Conservation (phyloP, 2,329 filamentous ascomycete genomes). For the Neonectria hederae region DNA sequence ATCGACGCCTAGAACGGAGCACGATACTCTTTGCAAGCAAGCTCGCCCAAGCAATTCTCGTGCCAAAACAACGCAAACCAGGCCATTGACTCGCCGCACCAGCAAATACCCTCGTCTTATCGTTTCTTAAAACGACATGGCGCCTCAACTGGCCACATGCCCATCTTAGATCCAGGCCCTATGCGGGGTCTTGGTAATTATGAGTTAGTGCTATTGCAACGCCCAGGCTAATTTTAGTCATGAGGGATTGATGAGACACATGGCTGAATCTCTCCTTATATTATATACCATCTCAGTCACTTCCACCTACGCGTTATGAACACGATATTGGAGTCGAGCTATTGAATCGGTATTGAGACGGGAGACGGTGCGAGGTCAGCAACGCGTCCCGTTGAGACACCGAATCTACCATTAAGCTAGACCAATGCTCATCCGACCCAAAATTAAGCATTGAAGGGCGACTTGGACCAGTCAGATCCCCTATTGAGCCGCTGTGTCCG, state of each 20-base stretch:
- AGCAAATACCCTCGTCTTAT: not conserved
- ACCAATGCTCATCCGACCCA: not conserved
- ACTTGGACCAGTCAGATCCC: not conserved
- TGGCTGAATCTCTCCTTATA: slow-evolving; percentile 24
- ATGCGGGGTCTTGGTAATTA: slow-evolving; percentile 29
- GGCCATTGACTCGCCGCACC: slow-evolving; percentile 8
- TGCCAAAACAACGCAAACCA: slow-evolving; percentile 7
- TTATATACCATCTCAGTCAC: slow-evolving; percentile 18
- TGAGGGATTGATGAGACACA: slow-evolving; percentile 29
- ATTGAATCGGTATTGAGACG: slow-evolving; percentile 4
- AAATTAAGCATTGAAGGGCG: not conserved
- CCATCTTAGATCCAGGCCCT: slow-evolving; percentile 14
- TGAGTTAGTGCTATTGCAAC: slow-evolving; percentile 19
- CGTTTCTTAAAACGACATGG: slow-evolving; percentile 13
- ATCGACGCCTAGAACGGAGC: not conserved
- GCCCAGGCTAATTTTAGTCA: slow-evolving; percentile 37
- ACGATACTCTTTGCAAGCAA: slow-evolving; percentile 9
- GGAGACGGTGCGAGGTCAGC: not conserved
- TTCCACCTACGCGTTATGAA: not conserved
- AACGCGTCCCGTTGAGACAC: slow-evolving; percentile 9
- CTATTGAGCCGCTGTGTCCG: not conserved
- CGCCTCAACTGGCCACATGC: slow-evolving; percentile 14
- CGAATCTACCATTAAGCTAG: not conserved
- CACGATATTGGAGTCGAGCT: not conserved
- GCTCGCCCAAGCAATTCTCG: slow-evolving; percentile 1